phyloP scores from a whole-genome alignment of 2,329 filamentous ascomycete genomes.

The Cytospora piceae region DNA sequence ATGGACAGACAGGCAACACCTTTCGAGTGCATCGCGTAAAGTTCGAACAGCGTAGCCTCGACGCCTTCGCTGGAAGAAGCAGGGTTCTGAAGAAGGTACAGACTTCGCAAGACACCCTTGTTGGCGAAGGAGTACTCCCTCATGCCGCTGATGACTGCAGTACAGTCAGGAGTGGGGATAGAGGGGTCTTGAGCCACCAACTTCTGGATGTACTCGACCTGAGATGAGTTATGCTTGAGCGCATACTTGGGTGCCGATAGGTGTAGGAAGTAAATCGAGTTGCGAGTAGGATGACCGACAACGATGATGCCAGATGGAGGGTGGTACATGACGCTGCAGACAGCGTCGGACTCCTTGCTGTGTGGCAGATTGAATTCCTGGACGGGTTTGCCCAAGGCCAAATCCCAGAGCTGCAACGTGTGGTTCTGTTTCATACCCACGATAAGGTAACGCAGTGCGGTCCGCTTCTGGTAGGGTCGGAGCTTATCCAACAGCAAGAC shows the following conservation, averaged over 20 bases:
- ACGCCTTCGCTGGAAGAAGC: slow-evolving; percentile 65
- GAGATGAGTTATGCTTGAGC: slow-evolving; percentile 75
- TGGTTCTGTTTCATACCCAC: slow-evolving; percentile 99
- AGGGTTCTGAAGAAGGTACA: slow-evolving; percentile 81
- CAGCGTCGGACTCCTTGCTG: slow-evolving; percentile 94
- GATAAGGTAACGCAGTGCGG: slow-evolving; percentile 91
- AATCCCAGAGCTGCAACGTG: slow-evolving; percentile 96
- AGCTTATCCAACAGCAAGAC: slow-evolving; percentile 96
- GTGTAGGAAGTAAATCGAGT: slow-evolving; percentile 97
- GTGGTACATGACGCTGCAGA: slow-evolving; percentile 96
- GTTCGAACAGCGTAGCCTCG: slow-evolving; percentile 82
- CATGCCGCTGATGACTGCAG: slow-evolving; percentile 95
- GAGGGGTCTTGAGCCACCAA: slow-evolving; percentile 72
- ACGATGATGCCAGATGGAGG: slow-evolving; percentile 90
- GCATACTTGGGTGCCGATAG: slow-evolving; percentile 93
- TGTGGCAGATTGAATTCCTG: slow-evolving; percentile 97
- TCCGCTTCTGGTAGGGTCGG: slow-evolving; percentile 86
- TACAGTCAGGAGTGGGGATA: slow-evolving; percentile 86
- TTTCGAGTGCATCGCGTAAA: slow-evolving; percentile 97
- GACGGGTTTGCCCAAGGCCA: slow-evolving; percentile 91
- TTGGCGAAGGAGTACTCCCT: slow-evolving; percentile 91
- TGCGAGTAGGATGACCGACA: slow-evolving; percentile 93
- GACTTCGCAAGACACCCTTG: slow-evolving; percentile 83
- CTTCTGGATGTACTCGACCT: slow-evolving; percentile 84
- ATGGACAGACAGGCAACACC: slow-evolving; percentile 90